Evolutionary conservation across 495 filamentous ascomycete species (phyloP).

Genomic region (Neurospora pannonica): DNA sequence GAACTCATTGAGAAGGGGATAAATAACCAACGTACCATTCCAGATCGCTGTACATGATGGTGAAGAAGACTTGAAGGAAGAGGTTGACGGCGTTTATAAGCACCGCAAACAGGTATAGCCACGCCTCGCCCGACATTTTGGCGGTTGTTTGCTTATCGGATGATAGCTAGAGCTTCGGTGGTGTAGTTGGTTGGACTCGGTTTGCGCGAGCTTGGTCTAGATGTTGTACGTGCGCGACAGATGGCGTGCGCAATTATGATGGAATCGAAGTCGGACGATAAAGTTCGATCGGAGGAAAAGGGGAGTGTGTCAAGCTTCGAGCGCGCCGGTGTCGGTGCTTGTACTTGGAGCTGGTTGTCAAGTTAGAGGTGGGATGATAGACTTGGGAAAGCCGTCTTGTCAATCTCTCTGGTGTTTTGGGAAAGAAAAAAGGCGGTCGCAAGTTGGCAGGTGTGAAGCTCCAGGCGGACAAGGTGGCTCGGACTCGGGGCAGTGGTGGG

Average conservation of each 20-base stretch:
- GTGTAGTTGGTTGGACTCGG: not conserved
- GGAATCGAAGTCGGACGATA: slow-evolving; percentile 1
- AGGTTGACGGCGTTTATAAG: slow-evolving; percentile 99
- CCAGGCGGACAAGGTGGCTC: not conserved
- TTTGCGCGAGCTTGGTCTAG: not conserved
- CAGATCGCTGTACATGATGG: slow-evolving; percentile 98
- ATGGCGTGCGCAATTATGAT: not conserved
- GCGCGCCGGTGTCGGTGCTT: not conserved
- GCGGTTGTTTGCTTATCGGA: slow-evolving; percentile 11
- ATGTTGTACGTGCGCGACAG: not conserved
- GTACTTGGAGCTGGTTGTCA: not conserved
- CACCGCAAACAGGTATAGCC: slow-evolving; percentile 97
- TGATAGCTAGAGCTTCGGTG: not conserved
- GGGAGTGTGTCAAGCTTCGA: not conserved
- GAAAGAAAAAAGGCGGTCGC: slow-evolving; percentile 2
- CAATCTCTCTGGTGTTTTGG: slow-evolving; percentile 5
- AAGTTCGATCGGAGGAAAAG: not conserved
- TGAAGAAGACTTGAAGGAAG: slow-evolving; percentile 99
- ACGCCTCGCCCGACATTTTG: slow-evolving; percentile 98
- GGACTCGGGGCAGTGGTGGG: not conserved
- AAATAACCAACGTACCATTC: slow-evolving; percentile 64
- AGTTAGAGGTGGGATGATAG: not conserved
- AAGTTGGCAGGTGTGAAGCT: slow-evolving; percentile 6
- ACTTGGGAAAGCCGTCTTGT: not conserved
- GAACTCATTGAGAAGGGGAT: not conserved